phyloP scores from a whole-genome alignment of 495 filamentous ascomycete genomes.

The Penicillium canescens region DNA sequence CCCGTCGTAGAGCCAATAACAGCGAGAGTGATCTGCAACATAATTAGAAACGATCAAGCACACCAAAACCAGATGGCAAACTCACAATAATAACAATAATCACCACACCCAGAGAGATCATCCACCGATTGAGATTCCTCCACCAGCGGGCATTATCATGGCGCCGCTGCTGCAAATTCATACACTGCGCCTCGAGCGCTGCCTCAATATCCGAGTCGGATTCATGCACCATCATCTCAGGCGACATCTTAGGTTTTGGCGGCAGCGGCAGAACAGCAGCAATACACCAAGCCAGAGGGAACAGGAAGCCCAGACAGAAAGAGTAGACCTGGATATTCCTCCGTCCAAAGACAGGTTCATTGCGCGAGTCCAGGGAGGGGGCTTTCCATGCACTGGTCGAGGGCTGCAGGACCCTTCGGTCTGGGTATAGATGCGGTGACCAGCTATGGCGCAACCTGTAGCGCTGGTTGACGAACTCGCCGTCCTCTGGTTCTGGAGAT shows the following conservation, averaged over 20 bases:
- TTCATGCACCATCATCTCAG: constrained; percentile 25
- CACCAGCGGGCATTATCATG: constrained; percentile 90
- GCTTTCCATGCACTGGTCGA: constrained; percentile 59
- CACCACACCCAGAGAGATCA: constrained; percentile 76
- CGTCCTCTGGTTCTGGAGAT: constrained; percentile 23
- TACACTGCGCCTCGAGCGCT: constrained; percentile 46
- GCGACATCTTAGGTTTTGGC: constrained; percentile 35
- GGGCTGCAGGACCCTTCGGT: constrained; percentile 47
- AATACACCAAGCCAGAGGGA: constrained; percentile 87
- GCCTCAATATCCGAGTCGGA: constrained; percentile 38
- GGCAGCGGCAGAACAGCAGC: constrained; percentile 83
- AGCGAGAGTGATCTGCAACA: constrained; percentile 53
- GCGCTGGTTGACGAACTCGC: constrained; percentile 21
- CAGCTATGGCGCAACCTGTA: constrained; percentile 52
- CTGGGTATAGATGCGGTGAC: constrained; percentile 73
- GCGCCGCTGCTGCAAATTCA: constrained; percentile 56
- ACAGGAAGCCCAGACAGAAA: constrained; percentile 87
- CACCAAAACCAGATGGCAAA: constrained; percentile 7
- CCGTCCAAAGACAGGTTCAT: constrained; percentile 57
- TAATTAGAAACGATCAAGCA: constrained; percentile 10
- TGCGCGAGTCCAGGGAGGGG: constrained; percentile 66
- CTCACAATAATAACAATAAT: constrained; percentile 76
- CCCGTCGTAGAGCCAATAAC: constrained; percentile 54
- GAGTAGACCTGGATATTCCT: constrained; percentile 80
- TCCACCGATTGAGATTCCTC: constrained; percentile 84